Evolutionary conservation across 352 stramenopile species (phyloP).

Genomic region (Pythium biforme): DNA sequence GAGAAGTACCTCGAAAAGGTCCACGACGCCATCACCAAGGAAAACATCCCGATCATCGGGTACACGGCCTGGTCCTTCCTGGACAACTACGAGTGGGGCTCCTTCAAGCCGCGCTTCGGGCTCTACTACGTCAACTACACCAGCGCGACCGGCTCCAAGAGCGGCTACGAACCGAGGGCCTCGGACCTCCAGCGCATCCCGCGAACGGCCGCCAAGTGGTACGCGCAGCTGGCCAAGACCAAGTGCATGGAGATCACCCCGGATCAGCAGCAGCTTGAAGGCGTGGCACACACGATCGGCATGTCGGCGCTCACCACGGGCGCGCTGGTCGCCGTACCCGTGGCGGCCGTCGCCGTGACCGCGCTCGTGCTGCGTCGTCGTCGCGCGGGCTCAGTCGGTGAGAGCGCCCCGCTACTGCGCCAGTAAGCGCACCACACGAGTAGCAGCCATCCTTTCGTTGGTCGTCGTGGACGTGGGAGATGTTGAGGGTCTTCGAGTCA

Average conservation of each 20-base stretch:
- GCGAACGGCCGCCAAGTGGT: conserved; percentile 58
- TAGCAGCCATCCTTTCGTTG: too few relatives aligned
- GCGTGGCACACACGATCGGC: too few relatives aligned
- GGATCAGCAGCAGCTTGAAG: not conserved
- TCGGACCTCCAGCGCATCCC: conserved; percentile 38
- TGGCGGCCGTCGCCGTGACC: not conserved
- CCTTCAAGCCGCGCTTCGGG: conserved; percentile 57
- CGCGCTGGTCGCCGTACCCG: not conserved
- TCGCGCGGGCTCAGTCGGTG: not conserved
- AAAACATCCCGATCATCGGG: conserved; percentile 76
- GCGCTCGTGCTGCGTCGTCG: conserved; percentile 12
- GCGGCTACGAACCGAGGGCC: conserved; percentile 30
- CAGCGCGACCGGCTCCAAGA: conserved; percentile 30
- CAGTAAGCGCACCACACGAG: not conserved
- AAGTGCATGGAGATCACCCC: conserved; percentile 47
- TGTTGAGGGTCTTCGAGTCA: too few relatives aligned
- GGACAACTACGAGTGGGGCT: conserved; percentile 95
- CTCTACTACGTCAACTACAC: conserved; percentile 69
- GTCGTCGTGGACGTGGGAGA: too few relatives aligned
- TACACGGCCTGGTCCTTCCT: conserved; percentile 94
- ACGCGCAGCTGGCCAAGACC: conserved; percentile 45
- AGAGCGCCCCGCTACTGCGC: conserved; percentile 3
- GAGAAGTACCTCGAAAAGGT: conserved; percentile 56
- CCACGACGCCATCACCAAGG: conserved; percentile 47
- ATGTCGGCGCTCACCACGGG: not conserved